Conservation (phyloP, 768 basidiomycete genomes). For the Boletus sp. region DNA sequence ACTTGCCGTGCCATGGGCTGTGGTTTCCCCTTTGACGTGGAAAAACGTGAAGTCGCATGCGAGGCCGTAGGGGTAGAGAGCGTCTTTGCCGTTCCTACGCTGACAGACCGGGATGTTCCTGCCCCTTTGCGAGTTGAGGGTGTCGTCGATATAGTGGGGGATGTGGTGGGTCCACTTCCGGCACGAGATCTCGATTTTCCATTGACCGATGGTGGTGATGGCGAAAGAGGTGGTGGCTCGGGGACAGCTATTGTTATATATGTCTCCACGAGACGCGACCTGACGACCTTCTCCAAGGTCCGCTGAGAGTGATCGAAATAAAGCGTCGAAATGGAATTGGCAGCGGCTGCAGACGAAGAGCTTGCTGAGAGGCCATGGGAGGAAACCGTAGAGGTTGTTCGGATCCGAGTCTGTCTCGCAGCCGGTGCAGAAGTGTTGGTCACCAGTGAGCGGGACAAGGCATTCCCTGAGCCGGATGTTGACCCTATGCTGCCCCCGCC, state of each 20-base stretch:
- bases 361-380: slow-evolving; percentile 23
- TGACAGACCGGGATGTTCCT: slow-evolving; percentile 14
- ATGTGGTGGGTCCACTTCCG: slow-evolving; percentile 26
- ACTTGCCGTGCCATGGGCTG: slow-evolving; percentile 15
- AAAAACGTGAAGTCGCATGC: slow-evolving; percentile 11
- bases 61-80: slow-evolving; percentile 5
- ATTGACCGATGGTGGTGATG: slow-evolving; percentile 28
- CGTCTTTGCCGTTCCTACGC: slow-evolving; percentile 18
- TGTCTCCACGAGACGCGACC: slow-evolving; percentile 74
- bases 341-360: slow-evolving; percentile 3
- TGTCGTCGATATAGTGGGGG: neutral
- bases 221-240: slow-evolving; percentile 21
- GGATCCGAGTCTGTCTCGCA: slow-evolving; percentile 39
- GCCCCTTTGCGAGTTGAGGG: slow-evolving; percentile 14
- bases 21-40: slow-evolving; percentile 15
- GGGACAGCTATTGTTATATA: slow-evolving; percentile 60
- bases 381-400: slow-evolving; percentile 56
- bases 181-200: slow-evolving; percentile 22
- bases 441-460: slow-evolving; percentile 17
- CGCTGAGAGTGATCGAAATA: slow-evolving; percentile 64
- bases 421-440: slow-evolving; percentile 27
- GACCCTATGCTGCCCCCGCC: slow-evolving; percentile 17
- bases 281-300: slow-evolving; percentile 66
- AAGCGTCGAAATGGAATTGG: slow-evolving; percentile 25
- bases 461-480: slow-evolving; percentile 8